phyloP scores from a whole-genome alignment of 2,329 filamentous ascomycete species.

The Huntiella moniliformis region DNA sequence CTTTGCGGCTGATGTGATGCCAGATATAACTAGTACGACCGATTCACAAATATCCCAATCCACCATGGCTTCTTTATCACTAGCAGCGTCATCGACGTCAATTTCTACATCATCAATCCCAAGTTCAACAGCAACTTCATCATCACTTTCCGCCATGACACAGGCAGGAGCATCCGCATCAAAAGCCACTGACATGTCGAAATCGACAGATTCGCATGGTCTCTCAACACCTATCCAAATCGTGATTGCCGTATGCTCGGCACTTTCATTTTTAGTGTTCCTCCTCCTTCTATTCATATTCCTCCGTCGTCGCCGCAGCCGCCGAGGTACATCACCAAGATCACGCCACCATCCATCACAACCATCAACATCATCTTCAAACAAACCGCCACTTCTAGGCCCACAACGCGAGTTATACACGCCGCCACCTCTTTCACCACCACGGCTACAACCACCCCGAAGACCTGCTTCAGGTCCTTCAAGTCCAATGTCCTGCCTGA shows the following conservation, averaged over 20 bases:
- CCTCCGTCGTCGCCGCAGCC: background rate
- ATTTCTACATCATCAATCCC: background rate
- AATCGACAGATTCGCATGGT: background rate
- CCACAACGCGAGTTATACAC: background rate
- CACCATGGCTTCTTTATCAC: too few relatives aligned
- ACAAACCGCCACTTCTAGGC: slow-evolving; percentile 2
- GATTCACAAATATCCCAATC: too few relatives aligned
- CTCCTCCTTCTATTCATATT: slow-evolving; percentile 5
- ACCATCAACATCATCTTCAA: background rate
- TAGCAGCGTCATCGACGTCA: too few relatives aligned
- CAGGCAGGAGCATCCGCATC: background rate
- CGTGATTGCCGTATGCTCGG: slow-evolving; percentile 8
- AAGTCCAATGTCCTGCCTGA: background rate
- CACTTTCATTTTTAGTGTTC: slow-evolving; percentile 2
- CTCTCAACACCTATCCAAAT: slow-evolving; percentile 5
- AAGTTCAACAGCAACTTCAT: background rate
- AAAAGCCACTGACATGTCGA: background rate
- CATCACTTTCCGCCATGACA: background rate
- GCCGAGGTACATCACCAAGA: background rate
- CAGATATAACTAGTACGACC: too few relatives aligned
- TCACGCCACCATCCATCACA: background rate
- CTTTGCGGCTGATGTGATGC: too few relatives aligned
- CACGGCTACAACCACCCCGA: slow-evolving; percentile 1
- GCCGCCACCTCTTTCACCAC: slow-evolving; percentile 1
- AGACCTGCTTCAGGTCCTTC: slow-evolving; percentile 1